Percentiles rank a stretch among this genome's conserved stretches.
Conservation (phyloP, 805 yeast genomes). For the Saturnispora kantuleensis region DNA sequence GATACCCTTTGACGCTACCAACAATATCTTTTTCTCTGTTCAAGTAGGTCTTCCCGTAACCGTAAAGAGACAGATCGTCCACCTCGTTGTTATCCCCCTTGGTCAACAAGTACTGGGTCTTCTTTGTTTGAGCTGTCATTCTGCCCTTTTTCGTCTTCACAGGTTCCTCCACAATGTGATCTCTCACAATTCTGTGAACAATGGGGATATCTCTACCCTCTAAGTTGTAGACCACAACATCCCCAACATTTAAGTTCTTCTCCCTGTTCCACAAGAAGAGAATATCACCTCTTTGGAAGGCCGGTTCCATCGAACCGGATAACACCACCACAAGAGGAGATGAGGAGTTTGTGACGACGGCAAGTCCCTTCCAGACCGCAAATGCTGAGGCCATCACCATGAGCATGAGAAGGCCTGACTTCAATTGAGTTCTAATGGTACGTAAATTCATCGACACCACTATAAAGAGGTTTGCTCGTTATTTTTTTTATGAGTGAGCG, state of each 20-base stretch:
- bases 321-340: slow-evolving; percentile 95
- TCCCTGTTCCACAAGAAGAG: slow-evolving; percentile 86
- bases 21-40: slow-evolving; percentile 69
- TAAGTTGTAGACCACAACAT: slow-evolving; percentile 85
- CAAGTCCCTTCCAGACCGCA: slow-evolving; percentile 81
- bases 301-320: slow-evolving; percentile 99
- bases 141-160: slow-evolving; percentile 10
- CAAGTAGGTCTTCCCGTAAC: slow-evolving; percentile 63
- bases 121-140: slow-evolving; percentile 6
- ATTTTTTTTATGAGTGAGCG: not conserved
- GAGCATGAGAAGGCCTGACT: slow-evolving; percentile 53
- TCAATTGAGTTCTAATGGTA: slow-evolving; percentile 21
- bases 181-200: slow-evolving; percentile 88
- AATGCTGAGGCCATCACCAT: slow-evolving; percentile 82
- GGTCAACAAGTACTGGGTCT: slow-evolving; percentile 61
- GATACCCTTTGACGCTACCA: slow-evolving; percentile 87
- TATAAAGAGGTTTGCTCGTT: not conserved
- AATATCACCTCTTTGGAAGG: slow-evolving; percentile 96
- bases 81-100: slow-evolving; percentile 95
- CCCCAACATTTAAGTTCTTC: slow-evolving; percentile 63
- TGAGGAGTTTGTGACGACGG: slow-evolving; percentile 67
- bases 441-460: slow-evolving; percentile 21
- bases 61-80: slow-evolving; percentile 82
- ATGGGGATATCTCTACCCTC: slow-evolving; percentile 80
- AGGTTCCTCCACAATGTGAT: slow-evolving; percentile 42